phyloP scores from a whole-genome alignment of 2,329 filamentous ascomycete species.

The Teratosphaeria destructans region DNA sequence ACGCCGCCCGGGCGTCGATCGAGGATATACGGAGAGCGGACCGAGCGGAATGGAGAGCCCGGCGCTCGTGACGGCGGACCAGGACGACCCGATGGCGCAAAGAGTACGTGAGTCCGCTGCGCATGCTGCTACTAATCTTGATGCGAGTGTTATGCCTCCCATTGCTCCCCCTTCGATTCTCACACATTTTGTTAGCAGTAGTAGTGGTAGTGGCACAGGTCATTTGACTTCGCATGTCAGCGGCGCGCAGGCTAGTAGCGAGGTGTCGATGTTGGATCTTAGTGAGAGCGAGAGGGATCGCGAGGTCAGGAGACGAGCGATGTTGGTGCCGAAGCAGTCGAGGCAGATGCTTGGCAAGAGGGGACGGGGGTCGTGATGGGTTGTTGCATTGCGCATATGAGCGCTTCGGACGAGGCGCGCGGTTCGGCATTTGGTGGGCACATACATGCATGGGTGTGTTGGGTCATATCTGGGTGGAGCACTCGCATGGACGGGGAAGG shows the following conservation, averaged over 20 bases:
- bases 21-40: constrained; percentile 61
- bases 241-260: not conserved
- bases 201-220: not conserved
- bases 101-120: constrained; percentile 34
- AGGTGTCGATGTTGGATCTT: not conserved
- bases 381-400: too few relatives aligned
- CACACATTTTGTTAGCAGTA: too few relatives aligned
- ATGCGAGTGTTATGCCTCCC: not conserved
- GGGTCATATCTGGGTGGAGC: not conserved
- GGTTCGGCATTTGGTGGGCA: not conserved
- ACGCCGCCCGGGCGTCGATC: constrained; percentile 44
- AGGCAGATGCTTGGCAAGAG: not conserved
- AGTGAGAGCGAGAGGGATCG: not conserved
- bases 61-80: constrained; percentile 48
- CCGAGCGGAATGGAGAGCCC: constrained; percentile 54
- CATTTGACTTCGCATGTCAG: not conserved
- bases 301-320: not conserved
- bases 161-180: not conserved
- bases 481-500: not conserved
- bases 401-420: not conserved
- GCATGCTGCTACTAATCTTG: not conserved
- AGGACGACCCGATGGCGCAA: constrained; percentile 47
- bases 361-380: not conserved
- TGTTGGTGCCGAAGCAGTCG: not conserved
- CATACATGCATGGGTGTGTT: not conserved